These are phyloP conservation scores for Rhodotorula toruloides DNA, from an alignment of 768 basidiomycete genomes.

Conservation along the genomic window DNA sequence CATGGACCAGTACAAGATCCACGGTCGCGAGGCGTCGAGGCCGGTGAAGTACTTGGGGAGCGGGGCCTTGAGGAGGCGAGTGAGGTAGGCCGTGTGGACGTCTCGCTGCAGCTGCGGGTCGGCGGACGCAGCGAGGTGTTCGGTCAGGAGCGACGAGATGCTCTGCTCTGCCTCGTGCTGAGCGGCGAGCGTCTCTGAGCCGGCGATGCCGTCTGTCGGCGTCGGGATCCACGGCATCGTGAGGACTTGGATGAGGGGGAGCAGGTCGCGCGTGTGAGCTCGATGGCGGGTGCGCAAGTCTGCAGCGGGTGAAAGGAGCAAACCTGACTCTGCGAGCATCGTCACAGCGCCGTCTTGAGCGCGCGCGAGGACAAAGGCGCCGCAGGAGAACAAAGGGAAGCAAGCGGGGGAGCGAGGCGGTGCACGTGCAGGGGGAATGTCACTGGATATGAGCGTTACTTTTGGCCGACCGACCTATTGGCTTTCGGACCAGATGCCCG, in stretches of 20 bases:
- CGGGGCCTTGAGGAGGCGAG: slow-evolving; percentile 61
- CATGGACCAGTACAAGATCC: slow-evolving; percentile 89
- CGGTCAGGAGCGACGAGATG: slow-evolving; percentile 21
- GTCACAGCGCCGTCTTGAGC: too few species aligned
- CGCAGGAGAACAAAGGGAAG: too few species aligned
- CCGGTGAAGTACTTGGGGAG: slow-evolving; percentile 72
- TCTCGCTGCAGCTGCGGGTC: slow-evolving; percentile 8
- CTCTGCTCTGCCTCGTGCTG: slow-evolving; percentile 26
- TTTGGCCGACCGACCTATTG: too few species aligned
- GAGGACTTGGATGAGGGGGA: slow-evolving; percentile 20
- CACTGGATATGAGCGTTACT: too few species aligned
- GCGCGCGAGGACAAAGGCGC: too few species aligned
- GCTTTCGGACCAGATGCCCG: not conserved
- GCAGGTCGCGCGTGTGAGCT: not conserved
- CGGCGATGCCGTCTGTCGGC: slow-evolving; percentile 21
- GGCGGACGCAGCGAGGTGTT: not conserved
- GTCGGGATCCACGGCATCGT: slow-evolving; percentile 29
- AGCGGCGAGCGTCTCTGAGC: slow-evolving; percentile 10
- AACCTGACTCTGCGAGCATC: too few species aligned
- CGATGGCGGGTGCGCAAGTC: too few species aligned
- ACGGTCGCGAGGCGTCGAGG: slow-evolving; percentile 91
- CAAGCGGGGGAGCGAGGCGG: too few species aligned
- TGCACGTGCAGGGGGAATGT: too few species aligned
- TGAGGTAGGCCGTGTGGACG: slow-evolving; percentile 56
- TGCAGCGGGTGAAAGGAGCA: too few species aligned